phyloP scores from a whole-genome alignment of 2,329 filamentous ascomycete genomes.

The Diaporthe vaccinii region DNA sequence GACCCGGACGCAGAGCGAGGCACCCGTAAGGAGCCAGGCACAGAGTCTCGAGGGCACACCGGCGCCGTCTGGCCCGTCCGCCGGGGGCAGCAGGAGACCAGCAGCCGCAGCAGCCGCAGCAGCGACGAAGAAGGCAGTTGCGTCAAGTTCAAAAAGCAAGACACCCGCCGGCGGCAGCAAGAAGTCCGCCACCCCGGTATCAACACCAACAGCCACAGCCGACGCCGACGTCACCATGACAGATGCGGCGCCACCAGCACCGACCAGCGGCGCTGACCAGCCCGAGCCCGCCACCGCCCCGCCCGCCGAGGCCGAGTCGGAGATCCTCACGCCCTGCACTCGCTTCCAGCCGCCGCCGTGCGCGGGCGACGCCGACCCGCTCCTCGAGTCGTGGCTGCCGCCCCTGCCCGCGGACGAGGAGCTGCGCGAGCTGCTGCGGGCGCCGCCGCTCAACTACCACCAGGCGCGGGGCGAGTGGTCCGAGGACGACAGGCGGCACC shows the following conservation, averaged over 20 bases:
- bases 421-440: slow-evolving; percentile 73
- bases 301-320: slow-evolving; percentile 47
- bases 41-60: slow-evolving; percentile 44
- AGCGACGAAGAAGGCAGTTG: slow-evolving; percentile 37
- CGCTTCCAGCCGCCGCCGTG: slow-evolving; percentile 54
- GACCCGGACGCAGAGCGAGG: slow-evolving; percentile 53
- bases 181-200: slow-evolving; percentile 31
- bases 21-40: slow-evolving; percentile 49
- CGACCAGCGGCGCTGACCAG: slow-evolving; percentile 31
- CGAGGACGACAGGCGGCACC: slow-evolving; percentile 49
- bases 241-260: slow-evolving; percentile 49
- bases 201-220: slow-evolving; percentile 25
- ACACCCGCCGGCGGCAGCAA: slow-evolving; percentile 24
- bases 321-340: slow-evolving; percentile 53
- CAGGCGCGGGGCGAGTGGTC: slow-evolving; percentile 68
- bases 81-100: slow-evolving; percentile 19
- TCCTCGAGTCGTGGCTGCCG: slow-evolving; percentile 72
- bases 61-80: slow-evolving; percentile 22
- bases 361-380: slow-evolving; percentile 66
- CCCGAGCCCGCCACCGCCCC: slow-evolving; percentile 43
- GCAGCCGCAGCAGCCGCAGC: neutral
- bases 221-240: slow-evolving; percentile 56
- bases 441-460: slow-evolving; percentile 76
- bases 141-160: slow-evolving; percentile 33
- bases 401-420: slow-evolving; percentile 70